phyloP scores from a whole-genome alignment of 2,329 filamentous ascomycete species.

The Botrytis hyacinthi region DNA sequence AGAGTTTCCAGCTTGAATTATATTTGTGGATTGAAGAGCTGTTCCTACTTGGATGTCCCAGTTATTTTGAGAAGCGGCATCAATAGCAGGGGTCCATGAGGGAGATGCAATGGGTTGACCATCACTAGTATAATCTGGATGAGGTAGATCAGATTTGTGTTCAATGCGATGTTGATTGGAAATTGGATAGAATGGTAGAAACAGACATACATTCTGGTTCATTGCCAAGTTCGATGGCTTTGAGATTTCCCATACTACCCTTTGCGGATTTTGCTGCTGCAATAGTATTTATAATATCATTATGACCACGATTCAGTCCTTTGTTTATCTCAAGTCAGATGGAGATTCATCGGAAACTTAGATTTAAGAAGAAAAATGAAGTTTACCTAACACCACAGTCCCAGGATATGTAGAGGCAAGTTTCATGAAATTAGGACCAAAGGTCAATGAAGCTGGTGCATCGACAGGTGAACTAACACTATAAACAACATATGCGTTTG shows the following conservation, averaged over 20 bases:
- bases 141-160: conserved; percentile 1
- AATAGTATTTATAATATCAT: conserved; percentile 54
- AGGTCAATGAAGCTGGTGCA: conserved; percentile 51
- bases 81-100: conserved; percentile 31
- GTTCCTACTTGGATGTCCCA: conserved; percentile 32
- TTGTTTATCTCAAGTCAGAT: not conserved
- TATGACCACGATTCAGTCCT: conserved; percentile 52
- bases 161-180: not conserved
- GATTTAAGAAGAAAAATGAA: not conserved
- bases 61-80: conserved; percentile 33
- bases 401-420: conserved; percentile 50
- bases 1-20: conserved; percentile 36
- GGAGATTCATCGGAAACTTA: not conserved
- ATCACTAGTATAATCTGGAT: conserved; percentile 38
- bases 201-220: conserved; percentile 52
- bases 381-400: conserved; percentile 47
- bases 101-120: conserved; percentile 36
- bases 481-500: conserved; percentile 49
- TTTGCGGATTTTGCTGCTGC: conserved; percentile 49
- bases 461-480: conserved; percentile 47
- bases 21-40: conserved; percentile 24
- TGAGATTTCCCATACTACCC: conserved; percentile 47
- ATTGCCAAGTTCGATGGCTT: conserved; percentile 56
- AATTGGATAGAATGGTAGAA: not conserved
- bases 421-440: conserved; percentile 51